Evolutionary conservation across 208 protist species (phyloP), one percentile per base, ranked within the genome.

Genomic region (Pavlovales sp.): DNA sequence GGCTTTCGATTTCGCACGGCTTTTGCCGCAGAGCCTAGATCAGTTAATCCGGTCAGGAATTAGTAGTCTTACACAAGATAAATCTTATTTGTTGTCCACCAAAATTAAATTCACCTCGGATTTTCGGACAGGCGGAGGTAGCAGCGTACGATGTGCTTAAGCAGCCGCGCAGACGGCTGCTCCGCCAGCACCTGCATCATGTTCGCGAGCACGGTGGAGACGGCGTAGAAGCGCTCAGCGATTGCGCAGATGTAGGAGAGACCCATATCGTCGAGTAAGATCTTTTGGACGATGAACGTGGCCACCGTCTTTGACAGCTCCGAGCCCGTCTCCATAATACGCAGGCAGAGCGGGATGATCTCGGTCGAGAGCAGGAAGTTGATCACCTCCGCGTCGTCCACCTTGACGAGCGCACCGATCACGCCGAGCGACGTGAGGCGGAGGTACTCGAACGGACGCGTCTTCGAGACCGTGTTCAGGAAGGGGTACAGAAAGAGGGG

Each of bases 401-500:
- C 94, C 94, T 98, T 99, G 37, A 99, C 98, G 5, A 99, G 94
- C 11, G 97, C 97, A 18, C 98, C 98, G 92, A 99, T 99, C 34
- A 99, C 98, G 91, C 98, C 98, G 5, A 99, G 95, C 28, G 95
- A 97, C 30, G 98, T 99, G 37, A 99, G 94, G 34, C 98, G 95
- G 40, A 99, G 93, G 88, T 97, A 98, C 92, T 99, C 98, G 94
- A 97, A 97, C 82, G 96, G 93, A 93, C 96, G 89, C 90, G 93
- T 94, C 92, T 95, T 96, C 89, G 92, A 94, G 44, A 95, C 93
- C 7, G 96, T 98, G 91, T 98, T 98, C 36, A 99, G 95, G 92
- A 99, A 99, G 28, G 98, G 98, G 91, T 99, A 99, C 22, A 99
- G 94, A 90, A 99, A 99, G 71, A 99, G 95, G 75, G 98, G 98